A percentile compares a stretch with the other conserved stretches of the same genome.
These are phyloP conservation scores for Astrothelium macrocarpum DNA, from an alignment of 495 filamentous ascomycete genomes.

Conservation along the genomic window DNA sequence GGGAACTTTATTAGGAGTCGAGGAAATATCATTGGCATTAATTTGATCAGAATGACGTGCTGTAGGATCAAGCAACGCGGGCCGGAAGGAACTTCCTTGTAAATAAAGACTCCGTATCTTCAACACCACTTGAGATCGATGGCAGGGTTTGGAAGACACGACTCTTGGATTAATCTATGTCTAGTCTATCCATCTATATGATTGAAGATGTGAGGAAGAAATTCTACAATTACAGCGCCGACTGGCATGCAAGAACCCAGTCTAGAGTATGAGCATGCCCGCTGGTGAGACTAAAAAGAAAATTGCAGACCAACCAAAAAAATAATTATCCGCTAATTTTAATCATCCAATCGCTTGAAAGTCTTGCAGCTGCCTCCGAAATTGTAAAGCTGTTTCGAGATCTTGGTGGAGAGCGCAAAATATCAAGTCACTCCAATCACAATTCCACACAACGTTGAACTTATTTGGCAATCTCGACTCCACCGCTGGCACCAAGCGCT, in stretches of 20 bases:
- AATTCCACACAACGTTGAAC: background rate
- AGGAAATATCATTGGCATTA: background rate
- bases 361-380: background rate
- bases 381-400: no score
- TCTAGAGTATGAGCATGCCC: background rate
- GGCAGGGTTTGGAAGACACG: background rate
- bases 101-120: background rate
- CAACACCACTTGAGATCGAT: background rate
- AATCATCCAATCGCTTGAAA: background rate
- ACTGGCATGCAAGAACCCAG: background rate
- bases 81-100: background rate
- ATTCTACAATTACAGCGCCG: conserved; percentile 2
- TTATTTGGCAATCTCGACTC: conserved; percentile 62
- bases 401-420: no score
- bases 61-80: background rate
- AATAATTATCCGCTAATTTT: background rate
- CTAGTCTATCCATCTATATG: background rate
- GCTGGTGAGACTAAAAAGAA: background rate
- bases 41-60: background rate
- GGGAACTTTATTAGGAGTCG: background rate
- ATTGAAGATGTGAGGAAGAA: background rate
- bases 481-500: conserved; percentile 57
- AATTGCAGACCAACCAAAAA: background rate
- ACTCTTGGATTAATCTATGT: background rate
- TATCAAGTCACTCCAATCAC: background rate